These are phyloP conservation scores for Purshia tridentata DNA, from an alignment of 306 rosid species.

Conservation along the genomic window DNA sequence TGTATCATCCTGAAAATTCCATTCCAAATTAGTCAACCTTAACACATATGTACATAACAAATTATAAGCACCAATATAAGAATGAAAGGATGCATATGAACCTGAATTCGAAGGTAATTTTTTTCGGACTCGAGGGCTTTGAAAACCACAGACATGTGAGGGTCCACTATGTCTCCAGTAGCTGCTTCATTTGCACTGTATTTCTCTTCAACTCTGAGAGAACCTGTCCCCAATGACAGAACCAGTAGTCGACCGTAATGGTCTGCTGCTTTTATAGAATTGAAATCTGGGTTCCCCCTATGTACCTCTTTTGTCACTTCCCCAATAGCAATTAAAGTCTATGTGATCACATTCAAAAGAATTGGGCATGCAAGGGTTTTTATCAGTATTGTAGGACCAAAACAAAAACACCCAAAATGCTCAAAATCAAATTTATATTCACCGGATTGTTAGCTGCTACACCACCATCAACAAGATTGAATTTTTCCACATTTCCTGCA, in stretches of 20 bases:
- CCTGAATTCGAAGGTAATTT: conserved; percentile 37
- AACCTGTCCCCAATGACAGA: too few species aligned
- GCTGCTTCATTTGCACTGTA: conserved; percentile 33
- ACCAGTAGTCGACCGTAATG: not conserved
- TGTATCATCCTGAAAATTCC: conserved; percentile 51
- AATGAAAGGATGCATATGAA: not conserved
- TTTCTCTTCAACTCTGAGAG: conserved; percentile 16
- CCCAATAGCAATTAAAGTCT: conserved; percentile 48
- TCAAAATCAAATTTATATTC: not conserved
- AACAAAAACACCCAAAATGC: too few species aligned
- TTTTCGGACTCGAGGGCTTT: conserved; percentile 1
- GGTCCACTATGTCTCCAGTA: not conserved
- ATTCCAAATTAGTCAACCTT: too few species aligned
- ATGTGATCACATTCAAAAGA: too few species aligned
- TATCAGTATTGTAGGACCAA: too few species aligned
- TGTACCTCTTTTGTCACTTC: conserved; percentile 41
- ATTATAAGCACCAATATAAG: too few species aligned
- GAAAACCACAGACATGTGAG: not conserved
- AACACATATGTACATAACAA: too few species aligned
- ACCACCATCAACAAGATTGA: conserved; percentile 57
- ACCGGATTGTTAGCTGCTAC: conserved; percentile 69
- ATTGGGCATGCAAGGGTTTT: too few species aligned
- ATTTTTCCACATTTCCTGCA: conserved; percentile 21
- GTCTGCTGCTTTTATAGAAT: not conserved
- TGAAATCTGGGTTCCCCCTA: conserved; percentile 2